Conservation (phyloP, 1,284 basidiomycete species). For the Moesziomyces parantarcticus region DNA sequence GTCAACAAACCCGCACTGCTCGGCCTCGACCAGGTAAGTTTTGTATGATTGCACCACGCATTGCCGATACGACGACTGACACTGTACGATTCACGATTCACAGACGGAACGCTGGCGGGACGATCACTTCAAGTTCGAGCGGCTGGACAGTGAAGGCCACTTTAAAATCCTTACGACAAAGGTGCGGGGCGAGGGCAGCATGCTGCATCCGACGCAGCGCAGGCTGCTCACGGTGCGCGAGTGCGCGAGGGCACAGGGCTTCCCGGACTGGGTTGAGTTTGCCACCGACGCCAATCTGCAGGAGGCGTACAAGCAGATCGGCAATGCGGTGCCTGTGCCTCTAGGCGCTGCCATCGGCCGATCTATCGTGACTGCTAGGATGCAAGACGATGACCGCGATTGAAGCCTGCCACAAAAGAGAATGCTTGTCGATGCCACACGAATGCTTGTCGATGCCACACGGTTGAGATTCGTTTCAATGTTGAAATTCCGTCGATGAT, state of each 20-base stretch:
- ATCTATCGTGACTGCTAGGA: constrained; percentile 14
- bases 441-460: too few species aligned
- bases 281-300: constrained; percentile 9
- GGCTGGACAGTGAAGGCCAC: constrained; percentile 14
- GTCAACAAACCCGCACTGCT: constrained; percentile 32
- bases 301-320: constrained; percentile 41
- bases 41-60: background rate
- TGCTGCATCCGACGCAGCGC: constrained; percentile 36
- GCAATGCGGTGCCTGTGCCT: constrained; percentile 39
- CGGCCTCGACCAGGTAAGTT: background rate
- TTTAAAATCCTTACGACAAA: constrained; percentile 20
- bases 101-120: background rate
- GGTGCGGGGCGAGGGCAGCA: constrained; percentile 4
- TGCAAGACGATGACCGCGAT: constrained; percentile 3
- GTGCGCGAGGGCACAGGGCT: constrained; percentile 38
- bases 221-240: constrained; percentile 42
- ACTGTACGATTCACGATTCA: too few species aligned
- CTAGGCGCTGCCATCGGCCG: constrained; percentile 20
- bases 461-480: too few species aligned
- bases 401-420: too few species aligned
- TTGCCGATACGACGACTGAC: too few species aligned
- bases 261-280: constrained; percentile 42
- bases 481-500: background rate
- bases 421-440: too few species aligned
- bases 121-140: constrained; percentile 11